Percentiles rank a stretch among this genome's conserved stretches.
Conservation (phyloP, 1,139 yeast genomes). For the Sugiyamaella pinicola region DNA sequence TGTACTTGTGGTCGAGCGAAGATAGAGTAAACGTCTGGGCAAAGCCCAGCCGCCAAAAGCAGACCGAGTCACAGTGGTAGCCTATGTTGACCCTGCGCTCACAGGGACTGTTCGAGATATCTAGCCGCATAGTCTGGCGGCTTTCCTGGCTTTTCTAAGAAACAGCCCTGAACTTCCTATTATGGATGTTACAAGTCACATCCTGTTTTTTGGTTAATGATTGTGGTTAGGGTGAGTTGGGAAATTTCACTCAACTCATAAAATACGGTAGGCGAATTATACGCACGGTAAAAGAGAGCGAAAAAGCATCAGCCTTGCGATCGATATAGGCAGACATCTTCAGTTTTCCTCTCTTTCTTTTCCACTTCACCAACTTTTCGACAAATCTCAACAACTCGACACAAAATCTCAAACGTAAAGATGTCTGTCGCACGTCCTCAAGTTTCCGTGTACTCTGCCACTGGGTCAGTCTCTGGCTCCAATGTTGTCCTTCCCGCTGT, state of each 20-base stretch:
- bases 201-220: background rate
- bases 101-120: no score
- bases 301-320: background rate
- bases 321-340: background rate
- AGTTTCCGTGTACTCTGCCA: slow-evolving; percentile 89
- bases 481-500: slow-evolving; percentile 97
- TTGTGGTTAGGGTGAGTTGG: background rate
- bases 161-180: background rate
- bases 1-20: no score
- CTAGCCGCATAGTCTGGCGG: no score
- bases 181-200: background rate
- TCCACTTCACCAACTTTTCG: slow-evolving; percentile 14
- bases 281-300: background rate
- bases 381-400: slow-evolving; percentile 12
- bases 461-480: slow-evolving; percentile 84
- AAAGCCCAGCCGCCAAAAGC: no score
- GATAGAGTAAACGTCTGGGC: no score
- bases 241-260: background rate
- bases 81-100: no score
- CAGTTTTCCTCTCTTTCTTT: background rate
- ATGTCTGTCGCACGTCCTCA: slow-evolving; percentile 88
- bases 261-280: background rate
- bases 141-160: no score
- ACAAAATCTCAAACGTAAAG: slow-evolving; percentile 28
- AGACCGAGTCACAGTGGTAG: no score